Percentiles rank a stretch among this genome's conserved stretches.
These are phyloP conservation scores for Aspergillus fumigatiaffinis DNA, from an alignment of 2,329 filamentous ascomycete species.

Conservation along the genomic window DNA sequence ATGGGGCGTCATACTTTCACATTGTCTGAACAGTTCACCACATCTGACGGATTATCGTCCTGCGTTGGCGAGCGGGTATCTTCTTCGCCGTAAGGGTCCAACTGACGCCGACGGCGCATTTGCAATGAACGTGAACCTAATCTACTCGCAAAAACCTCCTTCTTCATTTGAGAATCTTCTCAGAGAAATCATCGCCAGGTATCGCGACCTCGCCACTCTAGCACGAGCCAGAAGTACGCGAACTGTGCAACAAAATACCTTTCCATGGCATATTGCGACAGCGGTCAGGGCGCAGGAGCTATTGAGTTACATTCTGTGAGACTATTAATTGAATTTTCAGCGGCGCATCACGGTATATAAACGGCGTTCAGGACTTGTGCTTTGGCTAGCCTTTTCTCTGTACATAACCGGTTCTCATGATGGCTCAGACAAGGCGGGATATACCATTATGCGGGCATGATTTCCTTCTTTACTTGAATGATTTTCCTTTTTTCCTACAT, in stretches of 20 bases:
- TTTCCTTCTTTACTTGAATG: not conserved
- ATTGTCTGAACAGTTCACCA: constrained; percentile 41
- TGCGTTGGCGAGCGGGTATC: constrained; percentile 43
- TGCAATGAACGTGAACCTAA: constrained; percentile 40
- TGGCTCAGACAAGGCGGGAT: not conserved
- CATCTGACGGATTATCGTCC: constrained; percentile 41
- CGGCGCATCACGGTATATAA: constrained; percentile 3
- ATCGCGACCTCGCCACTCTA: constrained; percentile 42
- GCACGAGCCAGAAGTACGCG: constrained; percentile 41
- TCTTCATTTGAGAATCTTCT: constrained; percentile 34
- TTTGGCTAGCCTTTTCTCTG: constrained; percentile 3
- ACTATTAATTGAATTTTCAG: constrained; percentile 1
- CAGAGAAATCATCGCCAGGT: constrained; percentile 42
- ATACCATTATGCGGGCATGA: constrained; percentile 1
- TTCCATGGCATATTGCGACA: constrained; percentile 48
- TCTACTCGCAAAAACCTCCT: constrained; percentile 31
- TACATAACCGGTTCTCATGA: constrained; percentile 10
- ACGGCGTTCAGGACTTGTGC: constrained; percentile 9
- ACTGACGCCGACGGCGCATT: constrained; percentile 41
- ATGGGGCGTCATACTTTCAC: constrained; percentile 55
- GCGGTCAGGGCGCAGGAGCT: constrained; percentile 41
- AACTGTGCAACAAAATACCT: constrained; percentile 36
- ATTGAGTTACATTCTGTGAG: constrained; percentile 39
- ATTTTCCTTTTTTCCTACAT: not conserved
- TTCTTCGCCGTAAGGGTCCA: constrained; percentile 43